Evolutionary conservation across 306 rosid genomes (phyloP).

Genomic region (Abrus precatorius): DNA sequence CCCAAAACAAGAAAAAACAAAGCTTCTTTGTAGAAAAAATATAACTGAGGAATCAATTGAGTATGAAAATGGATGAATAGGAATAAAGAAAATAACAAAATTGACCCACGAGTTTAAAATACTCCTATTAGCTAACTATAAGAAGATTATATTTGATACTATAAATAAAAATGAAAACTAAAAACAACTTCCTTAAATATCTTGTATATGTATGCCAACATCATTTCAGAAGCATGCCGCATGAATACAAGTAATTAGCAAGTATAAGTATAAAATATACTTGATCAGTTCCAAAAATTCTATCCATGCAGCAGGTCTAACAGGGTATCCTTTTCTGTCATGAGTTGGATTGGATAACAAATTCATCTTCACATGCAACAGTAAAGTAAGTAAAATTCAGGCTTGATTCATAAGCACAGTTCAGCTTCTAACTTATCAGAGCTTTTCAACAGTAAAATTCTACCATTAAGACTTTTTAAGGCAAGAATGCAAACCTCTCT

Average conservation of each 20-base stretch:
- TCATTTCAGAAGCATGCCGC: constrained; percentile 5
- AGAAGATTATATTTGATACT: neutral
- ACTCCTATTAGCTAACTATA: neutral
- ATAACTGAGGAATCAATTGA: too few species aligned
- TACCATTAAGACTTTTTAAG: neutral
- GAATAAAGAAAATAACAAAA: neutral
- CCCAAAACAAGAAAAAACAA: too few species aligned
- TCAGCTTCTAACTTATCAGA: too few species aligned
- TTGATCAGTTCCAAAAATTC: neutral
- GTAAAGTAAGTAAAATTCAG: neutral
- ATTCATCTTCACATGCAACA: neutral
- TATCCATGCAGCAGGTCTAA: neutral
- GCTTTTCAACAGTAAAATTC: too few species aligned
- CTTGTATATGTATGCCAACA: neutral
- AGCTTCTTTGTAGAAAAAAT: too few species aligned
- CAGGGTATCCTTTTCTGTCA: neutral
- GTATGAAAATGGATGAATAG: neutral
- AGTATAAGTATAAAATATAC: neutral
- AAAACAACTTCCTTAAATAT: constrained; percentile 18
- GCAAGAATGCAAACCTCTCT: neutral
- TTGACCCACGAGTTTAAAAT: neutral
- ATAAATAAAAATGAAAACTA: neutral
- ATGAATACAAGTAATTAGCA: neutral
- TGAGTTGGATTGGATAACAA: neutral
- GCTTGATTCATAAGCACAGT: neutral